A percentile compares a stretch with the other conserved stretches of the same genome.
phyloP scores from a whole-genome alignment of 2,329 filamentous ascomycete genomes.

The Diaporthe amygdali region DNA sequence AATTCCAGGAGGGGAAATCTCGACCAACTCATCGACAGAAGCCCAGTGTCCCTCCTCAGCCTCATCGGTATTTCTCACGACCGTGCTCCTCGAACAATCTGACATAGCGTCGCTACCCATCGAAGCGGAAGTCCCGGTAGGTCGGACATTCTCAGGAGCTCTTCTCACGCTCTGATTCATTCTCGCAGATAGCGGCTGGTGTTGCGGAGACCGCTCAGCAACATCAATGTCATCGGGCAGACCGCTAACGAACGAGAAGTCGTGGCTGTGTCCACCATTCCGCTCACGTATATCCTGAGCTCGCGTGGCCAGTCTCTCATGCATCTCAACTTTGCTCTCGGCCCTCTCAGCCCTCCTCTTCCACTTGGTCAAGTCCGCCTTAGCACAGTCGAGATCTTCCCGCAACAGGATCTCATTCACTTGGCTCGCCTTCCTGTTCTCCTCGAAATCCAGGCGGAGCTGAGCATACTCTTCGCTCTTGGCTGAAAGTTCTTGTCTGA shows the following conservation, averaged over 20 bases:
- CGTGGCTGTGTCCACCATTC: not conserved
- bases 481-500: slow-evolving; percentile 20
- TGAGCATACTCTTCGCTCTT: slow-evolving; percentile 19
- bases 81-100: slow-evolving; percentile 23
- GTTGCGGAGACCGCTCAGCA: not conserved
- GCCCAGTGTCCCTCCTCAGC: not conserved
- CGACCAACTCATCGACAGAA: not conserved
- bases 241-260: slow-evolving; percentile 19
- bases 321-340: slow-evolving; percentile 14
- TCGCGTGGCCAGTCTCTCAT: not conserved
- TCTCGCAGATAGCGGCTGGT: slow-evolving; percentile 8
- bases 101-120: slow-evolving; percentile 12
- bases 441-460: slow-evolving; percentile 20
- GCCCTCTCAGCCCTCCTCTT: slow-evolving; percentile 23
- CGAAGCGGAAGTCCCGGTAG: not conserved
- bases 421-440: slow-evolving; percentile 9
- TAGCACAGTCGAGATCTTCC: slow-evolving; percentile 17
- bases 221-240: slow-evolving; percentile 15
- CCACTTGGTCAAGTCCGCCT: slow-evolving; percentile 16
- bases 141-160: not conserved
- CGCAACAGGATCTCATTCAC: slow-evolving; percentile 18
- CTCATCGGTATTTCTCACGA: slow-evolving; percentile 14
- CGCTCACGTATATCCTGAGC: not conserved
- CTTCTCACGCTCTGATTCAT: slow-evolving; percentile 22
- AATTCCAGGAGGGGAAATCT: not conserved